These are phyloP conservation scores for Cyberlindnera mrakii DNA, from an alignment of 805 yeast genomes.

Conservation along the genomic window DNA sequence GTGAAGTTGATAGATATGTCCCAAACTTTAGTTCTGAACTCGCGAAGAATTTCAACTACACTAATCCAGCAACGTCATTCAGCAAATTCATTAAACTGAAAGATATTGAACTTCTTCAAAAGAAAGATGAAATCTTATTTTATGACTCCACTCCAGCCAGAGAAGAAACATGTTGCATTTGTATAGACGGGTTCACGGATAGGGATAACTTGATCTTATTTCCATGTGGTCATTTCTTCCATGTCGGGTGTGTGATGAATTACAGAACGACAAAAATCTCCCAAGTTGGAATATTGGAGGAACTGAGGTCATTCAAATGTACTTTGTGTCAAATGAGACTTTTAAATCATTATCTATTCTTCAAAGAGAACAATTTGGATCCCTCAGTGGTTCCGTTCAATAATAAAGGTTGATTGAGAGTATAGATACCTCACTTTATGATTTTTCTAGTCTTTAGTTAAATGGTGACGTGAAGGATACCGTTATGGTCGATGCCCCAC, in stretches of 20 bases:
- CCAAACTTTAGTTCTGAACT: background rate
- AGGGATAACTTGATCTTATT: background rate
- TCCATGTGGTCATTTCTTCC: conserved; percentile 8
- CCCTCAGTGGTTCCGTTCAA: too few species aligned
- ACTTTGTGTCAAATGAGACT: conserved; percentile 3
- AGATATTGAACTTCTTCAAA: background rate
- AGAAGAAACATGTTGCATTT: background rate
- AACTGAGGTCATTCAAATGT: conserved; percentile 1
- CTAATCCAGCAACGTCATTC: conserved; percentile 2
- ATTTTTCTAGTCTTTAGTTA: too few species aligned
- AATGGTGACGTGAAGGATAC: too few species aligned
- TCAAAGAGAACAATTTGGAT: background rate
- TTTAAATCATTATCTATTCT: conserved; percentile 1
- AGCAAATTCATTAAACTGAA: background rate
- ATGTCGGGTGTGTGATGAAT: conserved; percentile 1
- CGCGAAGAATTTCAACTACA: conserved; percentile 1
- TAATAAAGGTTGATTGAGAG: too few species aligned
- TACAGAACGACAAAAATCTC: background rate
- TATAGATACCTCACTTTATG: too few species aligned
- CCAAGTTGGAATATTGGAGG: background rate
- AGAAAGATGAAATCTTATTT: too few species aligned
- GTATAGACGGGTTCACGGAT: background rate
- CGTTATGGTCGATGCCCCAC: too few species aligned
- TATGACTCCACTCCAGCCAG: background rate
- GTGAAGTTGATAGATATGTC: background rate